Percentiles rank a stretch among this genome's conserved stretches.
Conservation (phyloP, 2,329 filamentous ascomycete genomes). For the Neofusicoccum cordaticola region DNA sequence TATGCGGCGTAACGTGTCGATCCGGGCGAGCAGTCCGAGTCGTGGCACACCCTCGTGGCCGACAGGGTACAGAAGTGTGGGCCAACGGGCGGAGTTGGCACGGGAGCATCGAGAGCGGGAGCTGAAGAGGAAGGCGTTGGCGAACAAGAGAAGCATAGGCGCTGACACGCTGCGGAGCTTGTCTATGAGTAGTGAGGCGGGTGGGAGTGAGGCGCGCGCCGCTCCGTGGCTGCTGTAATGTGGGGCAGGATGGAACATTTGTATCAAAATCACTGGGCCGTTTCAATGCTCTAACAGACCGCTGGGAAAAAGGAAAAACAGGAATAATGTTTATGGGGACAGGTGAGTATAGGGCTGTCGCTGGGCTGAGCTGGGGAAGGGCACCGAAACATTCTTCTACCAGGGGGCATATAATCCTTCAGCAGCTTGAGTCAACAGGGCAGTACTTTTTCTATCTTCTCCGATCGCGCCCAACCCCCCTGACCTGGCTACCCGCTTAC, state of each 20-base stretch:
- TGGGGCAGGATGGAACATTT: slow-evolving; percentile 4
- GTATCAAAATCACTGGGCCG: slow-evolving; percentile 5
- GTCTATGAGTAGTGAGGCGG: slow-evolving; percentile 18
- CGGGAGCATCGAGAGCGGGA: slow-evolving; percentile 21
- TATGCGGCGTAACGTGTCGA: slow-evolving; percentile 18
- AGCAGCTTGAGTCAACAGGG: slow-evolving; percentile 4
- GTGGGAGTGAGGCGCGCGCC: slow-evolving; percentile 2
- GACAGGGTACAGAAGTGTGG: slow-evolving; percentile 4
- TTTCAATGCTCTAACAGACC: background rate
- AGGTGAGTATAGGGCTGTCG: background rate
- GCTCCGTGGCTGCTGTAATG: slow-evolving; percentile 7
- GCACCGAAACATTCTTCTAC: slow-evolving; percentile 2
- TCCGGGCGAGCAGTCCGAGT: slow-evolving; percentile 1
- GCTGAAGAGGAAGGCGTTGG: slow-evolving; percentile 32
- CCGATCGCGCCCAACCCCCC: background rate
- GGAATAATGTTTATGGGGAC: background rate
- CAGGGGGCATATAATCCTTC: slow-evolving; percentile 4
- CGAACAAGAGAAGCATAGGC: slow-evolving; percentile 41
- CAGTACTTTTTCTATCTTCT: background rate
- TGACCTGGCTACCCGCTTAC: background rate
- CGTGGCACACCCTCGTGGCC: slow-evolving; percentile 12
- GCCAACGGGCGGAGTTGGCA: background rate
- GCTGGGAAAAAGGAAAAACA: slow-evolving; percentile 11
- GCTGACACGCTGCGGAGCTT: slow-evolving; percentile 40
- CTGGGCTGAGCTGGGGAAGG: slow-evolving; percentile 3